Conservation (phyloP, 2,329 filamentous ascomycete species). For the Echinosphaeria canescens region DNA sequence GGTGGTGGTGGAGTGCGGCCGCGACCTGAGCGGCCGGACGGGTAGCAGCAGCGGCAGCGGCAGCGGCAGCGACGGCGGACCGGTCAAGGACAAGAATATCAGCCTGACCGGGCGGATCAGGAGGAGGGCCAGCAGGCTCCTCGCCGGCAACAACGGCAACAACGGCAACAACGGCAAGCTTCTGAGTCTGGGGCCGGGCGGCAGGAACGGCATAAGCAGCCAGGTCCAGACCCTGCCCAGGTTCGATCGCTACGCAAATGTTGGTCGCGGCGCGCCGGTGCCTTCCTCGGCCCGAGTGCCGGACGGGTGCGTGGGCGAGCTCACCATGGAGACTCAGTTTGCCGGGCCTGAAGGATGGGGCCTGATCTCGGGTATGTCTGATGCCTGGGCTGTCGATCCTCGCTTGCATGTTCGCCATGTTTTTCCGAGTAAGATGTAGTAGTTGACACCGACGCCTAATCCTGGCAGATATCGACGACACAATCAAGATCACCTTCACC, state of each 20-base stretch:
- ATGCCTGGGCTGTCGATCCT: no score
- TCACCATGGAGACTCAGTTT: slow-evolving; percentile 49
- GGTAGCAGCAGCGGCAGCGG: slow-evolving; percentile 45
- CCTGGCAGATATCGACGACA: slow-evolving; percentile 65
- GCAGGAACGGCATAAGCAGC: slow-evolving; percentile 47
- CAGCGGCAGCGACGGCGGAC: no score
- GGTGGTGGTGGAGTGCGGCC: slow-evolving; percentile 39
- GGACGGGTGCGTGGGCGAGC: slow-evolving; percentile 25
- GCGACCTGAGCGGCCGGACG: slow-evolving; percentile 4
- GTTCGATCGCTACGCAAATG: no score
- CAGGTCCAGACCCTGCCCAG: slow-evolving; percentile 32
- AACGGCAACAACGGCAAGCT: background rate
- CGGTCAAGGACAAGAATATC: no score
- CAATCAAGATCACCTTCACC: slow-evolving; percentile 80
- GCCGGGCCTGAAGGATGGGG: slow-evolving; percentile 64
- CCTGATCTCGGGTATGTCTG: slow-evolving; percentile 45
- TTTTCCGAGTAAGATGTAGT: slow-evolving; percentile 2
- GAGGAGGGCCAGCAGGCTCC: no score
- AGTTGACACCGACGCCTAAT: slow-evolving; percentile 6
- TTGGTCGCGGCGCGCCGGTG: slow-evolving; percentile 20
- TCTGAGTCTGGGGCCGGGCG: slow-evolving; percentile 7
- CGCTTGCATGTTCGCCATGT: background rate
- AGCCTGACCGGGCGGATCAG: no score
- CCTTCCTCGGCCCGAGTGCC: slow-evolving; percentile 27
- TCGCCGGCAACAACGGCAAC: no score